phyloP scores from a whole-genome alignment of 768 basidiomycete species.

The Lactarius tabidus region DNA sequence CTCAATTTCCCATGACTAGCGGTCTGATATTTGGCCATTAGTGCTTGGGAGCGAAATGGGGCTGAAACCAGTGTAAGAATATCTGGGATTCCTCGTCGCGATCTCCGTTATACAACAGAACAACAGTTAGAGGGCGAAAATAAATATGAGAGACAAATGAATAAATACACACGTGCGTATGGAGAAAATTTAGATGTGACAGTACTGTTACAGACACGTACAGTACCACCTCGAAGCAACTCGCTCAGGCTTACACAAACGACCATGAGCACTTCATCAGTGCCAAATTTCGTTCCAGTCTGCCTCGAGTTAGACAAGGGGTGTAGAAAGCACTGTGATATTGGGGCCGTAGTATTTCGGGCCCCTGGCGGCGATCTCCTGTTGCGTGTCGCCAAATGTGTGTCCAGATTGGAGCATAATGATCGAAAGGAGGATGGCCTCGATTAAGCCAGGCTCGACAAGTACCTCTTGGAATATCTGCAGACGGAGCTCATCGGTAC shows the following conservation, averaged over 20 bases:
- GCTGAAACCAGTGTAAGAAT: background rate
- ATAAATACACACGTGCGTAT: no score
- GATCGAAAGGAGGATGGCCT: constrained; percentile 16
- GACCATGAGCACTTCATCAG: background rate
- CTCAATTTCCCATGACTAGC: background rate
- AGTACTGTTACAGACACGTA: no score
- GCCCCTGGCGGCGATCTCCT: background rate
- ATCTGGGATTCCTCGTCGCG: no score
- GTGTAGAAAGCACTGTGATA: no score
- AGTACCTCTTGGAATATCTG: constrained; percentile 18
- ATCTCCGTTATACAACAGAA: no score
- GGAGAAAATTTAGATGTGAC: no score
- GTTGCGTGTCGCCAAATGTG: constrained; percentile 3
- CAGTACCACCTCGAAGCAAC: background rate
- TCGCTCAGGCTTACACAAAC: background rate
- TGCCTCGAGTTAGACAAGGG: background rate
- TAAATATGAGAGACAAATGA: no score
- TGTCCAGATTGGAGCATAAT: constrained; percentile 11
- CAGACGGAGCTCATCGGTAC: constrained; percentile 5
- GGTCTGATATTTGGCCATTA: background rate
- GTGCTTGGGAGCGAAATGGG: no score
- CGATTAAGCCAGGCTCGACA: constrained; percentile 11
- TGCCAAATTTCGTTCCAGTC: background rate
- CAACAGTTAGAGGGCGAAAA: no score
- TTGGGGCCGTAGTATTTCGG: background rate